A percentile compares a stretch with the other conserved stretches of the same genome.
Evolutionary conservation across 2,329 filamentous ascomycete genomes (phyloP).

Genomic region (Ascochyta viciae-villosae): DNA sequence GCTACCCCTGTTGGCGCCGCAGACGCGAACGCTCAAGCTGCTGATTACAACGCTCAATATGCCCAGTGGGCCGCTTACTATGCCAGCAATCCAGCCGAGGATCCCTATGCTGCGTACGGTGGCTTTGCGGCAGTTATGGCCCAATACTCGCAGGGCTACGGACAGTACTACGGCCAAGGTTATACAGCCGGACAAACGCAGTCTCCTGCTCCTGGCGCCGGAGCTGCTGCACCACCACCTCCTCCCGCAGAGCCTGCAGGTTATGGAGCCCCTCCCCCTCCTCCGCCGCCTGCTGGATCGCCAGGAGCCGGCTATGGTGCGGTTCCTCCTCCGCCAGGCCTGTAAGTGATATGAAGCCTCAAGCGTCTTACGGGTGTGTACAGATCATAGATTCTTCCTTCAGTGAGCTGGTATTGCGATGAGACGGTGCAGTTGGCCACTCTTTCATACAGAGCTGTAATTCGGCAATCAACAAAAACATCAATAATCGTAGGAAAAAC

Average conservation of each 20-base stretch:
- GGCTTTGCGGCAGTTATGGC: constrained; percentile 61
- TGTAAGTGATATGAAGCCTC: constrained; percentile 23
- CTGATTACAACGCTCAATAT: constrained; percentile 82
- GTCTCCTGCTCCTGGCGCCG: constrained; percentile 38
- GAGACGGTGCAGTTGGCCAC: background rate
- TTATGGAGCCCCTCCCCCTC: constrained; percentile 40
- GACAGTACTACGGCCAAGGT: constrained; percentile 40
- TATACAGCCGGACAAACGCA: constrained; percentile 31
- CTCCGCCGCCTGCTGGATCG: constrained; percentile 44
- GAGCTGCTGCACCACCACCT: constrained; percentile 38
- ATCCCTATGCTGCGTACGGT: constrained; percentile 90
- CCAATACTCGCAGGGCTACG: constrained; percentile 41
- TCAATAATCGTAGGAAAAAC: background rate
- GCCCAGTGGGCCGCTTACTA: constrained; percentile 73
- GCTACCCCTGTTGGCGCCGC: constrained; percentile 53
- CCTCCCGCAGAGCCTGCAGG: constrained; percentile 41
- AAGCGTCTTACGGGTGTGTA: constrained; percentile 11
- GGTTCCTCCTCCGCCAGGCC: constrained; percentile 31
- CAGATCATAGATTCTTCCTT: constrained; percentile 1
- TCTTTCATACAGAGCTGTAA: background rate
- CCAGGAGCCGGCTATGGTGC: constrained; percentile 45
- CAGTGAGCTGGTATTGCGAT: background rate
- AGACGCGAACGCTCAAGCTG: constrained; percentile 47
- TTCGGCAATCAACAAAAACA: background rate
- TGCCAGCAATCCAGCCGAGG: constrained; percentile 74